These are phyloP conservation scores for Cladobotryum protrusum DNA, from an alignment of 2,329 filamentous ascomycete species.

Conservation along the genomic window DNA sequence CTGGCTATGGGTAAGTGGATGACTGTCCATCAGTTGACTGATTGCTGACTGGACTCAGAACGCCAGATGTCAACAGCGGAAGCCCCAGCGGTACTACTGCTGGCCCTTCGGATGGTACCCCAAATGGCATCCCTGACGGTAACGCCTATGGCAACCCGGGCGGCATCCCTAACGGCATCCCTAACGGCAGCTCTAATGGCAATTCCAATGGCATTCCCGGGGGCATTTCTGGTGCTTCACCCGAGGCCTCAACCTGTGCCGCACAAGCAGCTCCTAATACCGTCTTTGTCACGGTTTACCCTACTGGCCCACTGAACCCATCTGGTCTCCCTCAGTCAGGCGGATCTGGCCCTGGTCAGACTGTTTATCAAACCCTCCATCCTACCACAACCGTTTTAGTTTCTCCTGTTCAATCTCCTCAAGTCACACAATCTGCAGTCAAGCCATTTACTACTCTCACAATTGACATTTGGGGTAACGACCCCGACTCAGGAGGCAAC, in stretches of 20 bases:
- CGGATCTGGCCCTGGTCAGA: slow-evolving; percentile 15
- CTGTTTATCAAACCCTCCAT: slow-evolving; percentile 13
- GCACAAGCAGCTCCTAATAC: slow-evolving; percentile 35
- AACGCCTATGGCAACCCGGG: not conserved
- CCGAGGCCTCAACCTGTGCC: slow-evolving; percentile 31
- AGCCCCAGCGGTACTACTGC: slow-evolving; percentile 5
- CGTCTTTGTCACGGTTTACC: slow-evolving; percentile 42
- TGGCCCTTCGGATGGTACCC: slow-evolving; percentile 4
- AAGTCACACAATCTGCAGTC: slow-evolving; percentile 15
- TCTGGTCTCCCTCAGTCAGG: slow-evolving; percentile 8
- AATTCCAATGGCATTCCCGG: slow-evolving; percentile 1
- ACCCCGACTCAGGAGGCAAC: slow-evolving; percentile 10
- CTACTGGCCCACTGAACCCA: slow-evolving; percentile 22
- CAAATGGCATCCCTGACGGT: slow-evolving; percentile 7
- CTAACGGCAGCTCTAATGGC: slow-evolving; percentile 4
- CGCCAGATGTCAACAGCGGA: slow-evolving; percentile 10
- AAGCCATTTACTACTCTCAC: slow-evolving; percentile 31
- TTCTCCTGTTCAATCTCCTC: slow-evolving; percentile 16
- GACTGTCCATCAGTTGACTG: not conserved
- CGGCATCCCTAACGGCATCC: slow-evolving; percentile 5
- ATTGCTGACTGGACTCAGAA: slow-evolving; percentile 13
- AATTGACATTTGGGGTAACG: slow-evolving; percentile 28
- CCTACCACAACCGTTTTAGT: slow-evolving; percentile 24
- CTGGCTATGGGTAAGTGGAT: slow-evolving; percentile 27
- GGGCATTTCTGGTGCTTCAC: slow-evolving; percentile 14